Conservation (phyloP, 495 filamentous ascomycete species). For the Usnea hakonensis region DNA sequence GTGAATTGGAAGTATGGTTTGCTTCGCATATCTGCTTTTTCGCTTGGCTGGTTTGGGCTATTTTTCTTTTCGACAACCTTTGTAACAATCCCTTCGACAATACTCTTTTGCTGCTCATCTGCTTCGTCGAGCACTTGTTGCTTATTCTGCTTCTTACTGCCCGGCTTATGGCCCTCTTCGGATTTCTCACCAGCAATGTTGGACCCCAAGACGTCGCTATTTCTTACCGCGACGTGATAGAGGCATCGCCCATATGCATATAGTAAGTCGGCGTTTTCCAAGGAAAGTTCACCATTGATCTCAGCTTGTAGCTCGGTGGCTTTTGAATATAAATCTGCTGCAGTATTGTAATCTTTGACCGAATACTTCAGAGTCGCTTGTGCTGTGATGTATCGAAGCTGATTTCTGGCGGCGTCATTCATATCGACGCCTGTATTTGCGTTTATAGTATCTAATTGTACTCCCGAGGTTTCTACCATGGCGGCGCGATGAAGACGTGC, state of each 20-base stretch:
- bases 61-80: slow-evolving; percentile 37
- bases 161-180: slow-evolving; percentile 29
- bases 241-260: slow-evolving; percentile 89
- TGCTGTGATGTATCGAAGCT: slow-evolving; percentile 42
- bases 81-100: slow-evolving; percentile 22
- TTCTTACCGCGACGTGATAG: slow-evolving; percentile 86
- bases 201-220: slow-evolving; percentile 87
- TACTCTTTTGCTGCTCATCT: background rate
- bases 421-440: background rate
- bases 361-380: slow-evolving; percentile 64
- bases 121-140: slow-evolving; percentile 1
- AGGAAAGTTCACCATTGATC: slow-evolving; percentile 83
- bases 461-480: slow-evolving; percentile 7
- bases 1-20: slow-evolving; percentile 86
- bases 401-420: slow-evolving; percentile 10
- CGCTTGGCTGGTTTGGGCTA: slow-evolving; percentile 33
- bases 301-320: slow-evolving; percentile 85
- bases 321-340: slow-evolving; percentile 78
- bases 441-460: background rate
- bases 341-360: slow-evolving; percentile 74
- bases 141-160: slow-evolving; percentile 22
- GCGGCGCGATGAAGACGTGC: background rate
- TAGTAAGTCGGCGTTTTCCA: slow-evolving; percentile 84
- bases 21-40: slow-evolving; percentile 34
- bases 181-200: slow-evolving; percentile 58